Conservation (phyloP, 495 filamentous ascomycete genomes). For the Daldinia vernicosa region DNA sequence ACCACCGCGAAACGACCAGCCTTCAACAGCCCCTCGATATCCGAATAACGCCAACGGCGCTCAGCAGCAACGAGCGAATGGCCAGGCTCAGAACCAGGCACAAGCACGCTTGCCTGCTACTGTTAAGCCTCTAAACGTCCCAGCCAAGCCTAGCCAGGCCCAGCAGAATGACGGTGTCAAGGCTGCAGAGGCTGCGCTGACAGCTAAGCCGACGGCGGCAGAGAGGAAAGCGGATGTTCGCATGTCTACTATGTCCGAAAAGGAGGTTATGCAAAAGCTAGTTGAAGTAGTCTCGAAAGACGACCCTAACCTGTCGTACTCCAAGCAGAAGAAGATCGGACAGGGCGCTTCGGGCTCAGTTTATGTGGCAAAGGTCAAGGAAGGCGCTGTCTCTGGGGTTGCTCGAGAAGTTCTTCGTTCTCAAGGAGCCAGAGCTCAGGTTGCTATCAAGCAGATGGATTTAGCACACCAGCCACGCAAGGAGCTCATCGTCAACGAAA, state of each 20-base stretch:
- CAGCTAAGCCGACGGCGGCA: constrained; percentile 70
- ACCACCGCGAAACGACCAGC: constrained; percentile 39
- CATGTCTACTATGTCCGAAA: constrained; percentile 97
- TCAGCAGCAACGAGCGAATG: constrained; percentile 46
- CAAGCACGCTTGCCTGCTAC: constrained; percentile 70
- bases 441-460: constrained; percentile 99
- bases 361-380: constrained; percentile 93
- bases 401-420: constrained; percentile 72
- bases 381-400: constrained; percentile 70
- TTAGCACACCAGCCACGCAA: constrained; percentile 95
- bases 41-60: constrained; percentile 50
- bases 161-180: constrained; percentile 70
- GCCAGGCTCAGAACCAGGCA: constrained; percentile 55
- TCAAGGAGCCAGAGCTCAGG: constrained; percentile 77
- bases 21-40: constrained; percentile 45
- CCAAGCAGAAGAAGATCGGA: constrained; percentile 99
- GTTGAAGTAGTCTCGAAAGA: constrained; percentile 92
- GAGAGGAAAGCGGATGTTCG: constrained; percentile 86
- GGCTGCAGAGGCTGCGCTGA: constrained; percentile 82
- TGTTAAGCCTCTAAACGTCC: constrained; percentile 90
- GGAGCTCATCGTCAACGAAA: constrained; percentile 99
- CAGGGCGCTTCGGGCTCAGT: constrained; percentile 98
- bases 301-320: constrained; percentile 89
- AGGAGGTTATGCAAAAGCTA: constrained; percentile 94
- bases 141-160: constrained; percentile 73